Base-by-base conservation (phyloP, 345 rosid genomes). In the Aquilaria yunnanensis region DNA sequence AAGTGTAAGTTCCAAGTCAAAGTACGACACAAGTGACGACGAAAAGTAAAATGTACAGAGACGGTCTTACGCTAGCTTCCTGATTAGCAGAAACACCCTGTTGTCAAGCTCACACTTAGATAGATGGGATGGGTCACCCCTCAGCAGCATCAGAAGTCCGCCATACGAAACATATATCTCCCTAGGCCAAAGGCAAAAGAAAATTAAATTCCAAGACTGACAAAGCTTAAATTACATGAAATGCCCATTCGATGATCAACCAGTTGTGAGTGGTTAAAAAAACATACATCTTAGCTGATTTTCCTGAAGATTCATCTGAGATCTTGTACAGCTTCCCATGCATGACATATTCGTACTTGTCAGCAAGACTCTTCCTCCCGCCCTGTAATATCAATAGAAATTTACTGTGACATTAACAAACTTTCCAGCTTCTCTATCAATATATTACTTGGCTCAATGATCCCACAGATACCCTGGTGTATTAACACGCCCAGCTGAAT, bases 281-380 rank as follows among this genome's bases (percentile, higher is more conserved):
- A 56, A 65, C 96, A 64, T 83, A 88, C 96, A 88, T 92, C 82
- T 80, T 83, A 14, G 73, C 76, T 54, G 75, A 67, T 78, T 72
- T 82, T 41, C 84, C 90, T 6, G 87, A 74, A 34, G 80, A 80
- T 53, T 82, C 85, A 69, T 91, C 96, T 9, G 88, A 67, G 64
- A 91, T 83, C 85, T 88, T 86, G 83, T 86, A 91, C 46, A 91
- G 75, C 78, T 91, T 91, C 67, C 96, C 94, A 51, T 91, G 92
- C 97, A 91, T 91, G 12, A 88, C 75, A 65, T 91, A 91, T 56
- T 91, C 96, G 12, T 81, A 91, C 78, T 91, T 91, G 63, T 88
- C 97, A 2, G 96, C 96, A 69, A 91, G 92, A 5, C 92, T 74
- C 68, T 85, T 92, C 74, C 80, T 86, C 43, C 73, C 80, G 60